Evolutionary conservation across 163 green algal genomes (phyloP), one percentile per base, ranked within the genome.

Genomic region (Volvox carteri): DNA sequence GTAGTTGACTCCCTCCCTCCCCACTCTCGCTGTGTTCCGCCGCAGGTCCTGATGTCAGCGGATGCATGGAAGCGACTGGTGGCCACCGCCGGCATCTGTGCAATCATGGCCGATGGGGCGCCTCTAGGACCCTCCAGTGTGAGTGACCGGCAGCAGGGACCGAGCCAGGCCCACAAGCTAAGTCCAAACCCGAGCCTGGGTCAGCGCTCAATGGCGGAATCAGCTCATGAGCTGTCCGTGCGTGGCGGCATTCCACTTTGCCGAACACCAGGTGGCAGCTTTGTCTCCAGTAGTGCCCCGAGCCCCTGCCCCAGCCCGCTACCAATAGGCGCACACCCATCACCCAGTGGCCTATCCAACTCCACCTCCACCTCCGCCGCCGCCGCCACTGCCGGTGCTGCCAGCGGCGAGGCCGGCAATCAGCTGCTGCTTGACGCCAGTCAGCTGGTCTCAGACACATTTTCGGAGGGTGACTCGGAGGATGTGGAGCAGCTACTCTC

Each of bases 11-110:
- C n/a, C n/a, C n/a, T n/a, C n/a, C n/a, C n/a, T n/a, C n/a, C n/a
- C n/a, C n/a, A n/a, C n/a, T n/a, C n/a, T n/a, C n/a, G n/a, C n/a
- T n/a, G n/a, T n/a, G n/a, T n/a, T n/a, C n/a, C n/a, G n/a, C 8
- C 4, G 30, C 42, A 86, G 79, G 21, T 87, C 30, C 65, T 87
- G 1, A 8, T 87, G 46, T 73, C 81, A 8, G 46, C 41, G 23
- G 23, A 21, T 0, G 81, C 81, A 4, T 87, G 81, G 81, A 9
- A 48, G 19, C 65, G 81, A 0, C 25, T 87, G 46, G 81, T 87
- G 0, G 81, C 67, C 19, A 87, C 81, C 2, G 65, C 35, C 1
- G 81, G 81, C 11, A n/a, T 87, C 2, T 14, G 18, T 23, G 44
- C 35, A 0, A 30, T 87, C 65, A 12, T 75, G 30, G 12, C 65